Percentiles rank a stretch among this genome's conserved stretches.
Evolutionary conservation across 23 red algal species (phyloP).

Genomic region (Cyanidiococcus yangmingshanensis): DNA sequence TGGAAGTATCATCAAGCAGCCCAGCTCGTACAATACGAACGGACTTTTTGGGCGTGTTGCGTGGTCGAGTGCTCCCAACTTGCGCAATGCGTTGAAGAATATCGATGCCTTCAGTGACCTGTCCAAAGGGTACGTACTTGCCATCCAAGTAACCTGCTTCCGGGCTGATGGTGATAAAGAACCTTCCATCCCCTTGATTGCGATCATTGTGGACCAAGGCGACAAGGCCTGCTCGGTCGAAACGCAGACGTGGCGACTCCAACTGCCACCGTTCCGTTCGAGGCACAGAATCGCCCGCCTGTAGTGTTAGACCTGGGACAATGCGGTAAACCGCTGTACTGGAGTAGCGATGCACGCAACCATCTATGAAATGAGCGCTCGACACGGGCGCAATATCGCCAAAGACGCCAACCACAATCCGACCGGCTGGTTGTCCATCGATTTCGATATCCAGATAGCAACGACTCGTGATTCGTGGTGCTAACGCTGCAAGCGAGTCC

Average conservation of each 20-base stretch:
- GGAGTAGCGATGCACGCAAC: background rate
- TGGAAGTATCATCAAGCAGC: background rate
- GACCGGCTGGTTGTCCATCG: constrained; percentile 21
- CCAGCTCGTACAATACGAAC: constrained; percentile 1
- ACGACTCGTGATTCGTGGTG: constrained; percentile 33
- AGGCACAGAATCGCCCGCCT: background rate
- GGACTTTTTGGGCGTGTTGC: constrained; percentile 3
- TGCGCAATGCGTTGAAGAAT: constrained; percentile 63
- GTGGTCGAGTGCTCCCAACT: background rate
- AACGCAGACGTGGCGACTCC: background rate
- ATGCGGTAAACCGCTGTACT: background rate
- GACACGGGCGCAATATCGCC: constrained; percentile 41
- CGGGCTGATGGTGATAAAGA: constrained; percentile 23
- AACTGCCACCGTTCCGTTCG: background rate
- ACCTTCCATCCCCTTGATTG: background rate
- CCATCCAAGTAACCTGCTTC: constrained; percentile 46
- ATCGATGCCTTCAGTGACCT: constrained; percentile 85
- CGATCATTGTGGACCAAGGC: background rate
- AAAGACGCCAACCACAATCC: constrained; percentile 56
- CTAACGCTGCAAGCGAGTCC: background rate
- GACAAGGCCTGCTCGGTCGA: background rate
- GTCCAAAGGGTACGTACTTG: constrained; percentile 89
- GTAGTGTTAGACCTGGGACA: background rate
- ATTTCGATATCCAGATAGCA: constrained; percentile 62
- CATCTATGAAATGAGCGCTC: background rate